Conservation (phyloP, 129 eudicot genomes). For the Pseudognaphalium luteoalbum region DNA sequence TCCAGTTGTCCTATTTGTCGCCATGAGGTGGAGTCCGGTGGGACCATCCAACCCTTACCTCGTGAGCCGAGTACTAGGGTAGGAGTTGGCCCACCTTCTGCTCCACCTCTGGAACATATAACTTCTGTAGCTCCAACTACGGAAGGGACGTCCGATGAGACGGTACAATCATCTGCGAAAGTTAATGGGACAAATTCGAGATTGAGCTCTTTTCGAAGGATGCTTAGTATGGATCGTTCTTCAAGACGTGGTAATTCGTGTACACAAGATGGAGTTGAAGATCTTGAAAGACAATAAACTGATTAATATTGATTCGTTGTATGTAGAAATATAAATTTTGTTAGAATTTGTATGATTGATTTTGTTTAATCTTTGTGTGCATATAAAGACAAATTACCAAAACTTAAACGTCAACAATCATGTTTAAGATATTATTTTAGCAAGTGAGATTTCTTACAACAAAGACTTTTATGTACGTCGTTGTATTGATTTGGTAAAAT, state of each 20-base stretch:
- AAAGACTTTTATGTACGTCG: slow-evolving; percentile 9
- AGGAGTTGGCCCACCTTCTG: slow-evolving; percentile 38
- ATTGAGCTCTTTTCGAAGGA: slow-evolving; percentile 61
- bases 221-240: slow-evolving; percentile 55
- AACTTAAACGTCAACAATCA: not conserved
- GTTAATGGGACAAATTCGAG: slow-evolving; percentile 45
- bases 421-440: slow-evolving; percentile 18
- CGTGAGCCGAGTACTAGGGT: slow-evolving; percentile 40
- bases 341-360: slow-evolving; percentile 19
- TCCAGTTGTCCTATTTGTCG: slow-evolving; percentile 77
- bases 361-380: slow-evolving; percentile 31
- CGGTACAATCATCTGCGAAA: slow-evolving; percentile 27
- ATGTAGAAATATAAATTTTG: slow-evolving; percentile 22
- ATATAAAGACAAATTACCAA: slow-evolving; percentile 9
- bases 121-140: not conserved
- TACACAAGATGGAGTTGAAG: slow-evolving; percentile 41
- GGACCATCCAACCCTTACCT: slow-evolving; percentile 32
- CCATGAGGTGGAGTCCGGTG: slow-evolving; percentile 47
- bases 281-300: slow-evolving; percentile 57
- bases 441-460: slow-evolving; percentile 12
- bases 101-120: slow-evolving; percentile 43
- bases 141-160: slow-evolving; percentile 41
- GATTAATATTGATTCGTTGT: slow-evolving; percentile 14
- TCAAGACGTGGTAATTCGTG: slow-evolving; percentile 42
- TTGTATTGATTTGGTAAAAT: slow-evolving; percentile 12